phyloP scores from a whole-genome alignment of 768 basidiomycete species.

The Phaeolepiota aurea region DNA sequence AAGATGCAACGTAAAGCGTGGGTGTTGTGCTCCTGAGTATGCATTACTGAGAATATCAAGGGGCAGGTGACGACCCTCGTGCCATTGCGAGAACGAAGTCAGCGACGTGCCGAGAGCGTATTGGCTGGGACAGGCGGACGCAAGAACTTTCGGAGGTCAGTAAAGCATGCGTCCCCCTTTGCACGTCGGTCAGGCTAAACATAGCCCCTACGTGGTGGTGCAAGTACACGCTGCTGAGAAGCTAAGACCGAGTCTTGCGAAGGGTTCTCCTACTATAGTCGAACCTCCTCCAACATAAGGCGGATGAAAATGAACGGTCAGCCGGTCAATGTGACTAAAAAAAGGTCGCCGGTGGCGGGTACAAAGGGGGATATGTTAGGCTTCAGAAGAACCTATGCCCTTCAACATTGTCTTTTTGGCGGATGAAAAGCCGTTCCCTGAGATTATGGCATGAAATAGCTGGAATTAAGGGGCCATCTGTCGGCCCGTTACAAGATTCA shows the following conservation, averaged over 20 bases:
- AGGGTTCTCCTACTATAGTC: too few species aligned
- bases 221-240: not conserved
- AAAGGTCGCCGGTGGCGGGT: not conserved
- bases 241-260: not conserved
- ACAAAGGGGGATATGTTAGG: not conserved
- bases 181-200: not conserved
- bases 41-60: not conserved
- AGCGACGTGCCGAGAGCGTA: not conserved
- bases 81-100: not conserved
- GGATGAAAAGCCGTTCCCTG: too few species aligned
- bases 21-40: not conserved
- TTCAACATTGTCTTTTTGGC: not conserved
- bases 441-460: too few species aligned
- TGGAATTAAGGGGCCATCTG: too few species aligned
- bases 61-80: conserved; percentile 4
- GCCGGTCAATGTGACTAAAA: not conserved
- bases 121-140: not conserved
- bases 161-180: not conserved
- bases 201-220: not conserved
- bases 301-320: not conserved
- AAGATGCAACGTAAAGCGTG: not conserved
- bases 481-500: too few species aligned
- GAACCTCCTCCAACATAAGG: too few species aligned
- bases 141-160: not conserved
- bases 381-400: not conserved